Evolutionary conservation across 1,284 basidiomycete species (phyloP), one percentile per base, ranked within the genome.

Genomic region (Cystobasidium slooffiae): DNA sequence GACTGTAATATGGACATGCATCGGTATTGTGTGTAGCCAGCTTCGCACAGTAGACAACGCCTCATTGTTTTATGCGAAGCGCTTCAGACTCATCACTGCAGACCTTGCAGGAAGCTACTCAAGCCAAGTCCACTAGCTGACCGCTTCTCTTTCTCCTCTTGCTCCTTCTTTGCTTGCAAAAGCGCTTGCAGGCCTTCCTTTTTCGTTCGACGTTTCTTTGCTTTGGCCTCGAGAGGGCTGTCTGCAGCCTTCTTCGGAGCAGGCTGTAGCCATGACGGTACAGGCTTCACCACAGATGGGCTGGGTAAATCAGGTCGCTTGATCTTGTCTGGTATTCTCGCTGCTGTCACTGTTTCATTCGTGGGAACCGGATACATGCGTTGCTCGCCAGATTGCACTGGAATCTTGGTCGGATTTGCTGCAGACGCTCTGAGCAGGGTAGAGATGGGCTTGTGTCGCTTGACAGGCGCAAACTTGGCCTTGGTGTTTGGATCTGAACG

Each of bases 171-270:
- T 37, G 69, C 69, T 58, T 63, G 59, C n/a, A 72, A 51, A 59
- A 72, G 63, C 8, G 69, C 69, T 43, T 72, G 69, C 6, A 72
- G 61, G 3, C 69, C 69, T 46, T 72, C 69, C 16, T 46, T 37
- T 52, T 72, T 72, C 51, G 59, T 55, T n/a, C 69, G 69, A 37
- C 64, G 63, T 49, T 72, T 72, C 58, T 62, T 69, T 16, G 39
- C 24, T 37, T 39, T 5, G 6, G 12, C 4, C 18, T 6, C 37
- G 18, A 24, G 37, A 18, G 37, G 18, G n/a, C 14, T 6, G 16
- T 14, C 16, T n/a, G 68, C 10, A 16, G 9, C 43, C 10, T n/a
- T 43, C 43, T n/a, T 37, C 37, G 39, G 39, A 8, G 52, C 12
- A 8, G 49, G 24, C 4, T 12, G 18, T 16, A 18, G 10, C 43